These are phyloP conservation scores for Rhododendron ovatum DNA, from an alignment of 148 eudicot genomes.

Conservation along the genomic window DNA sequence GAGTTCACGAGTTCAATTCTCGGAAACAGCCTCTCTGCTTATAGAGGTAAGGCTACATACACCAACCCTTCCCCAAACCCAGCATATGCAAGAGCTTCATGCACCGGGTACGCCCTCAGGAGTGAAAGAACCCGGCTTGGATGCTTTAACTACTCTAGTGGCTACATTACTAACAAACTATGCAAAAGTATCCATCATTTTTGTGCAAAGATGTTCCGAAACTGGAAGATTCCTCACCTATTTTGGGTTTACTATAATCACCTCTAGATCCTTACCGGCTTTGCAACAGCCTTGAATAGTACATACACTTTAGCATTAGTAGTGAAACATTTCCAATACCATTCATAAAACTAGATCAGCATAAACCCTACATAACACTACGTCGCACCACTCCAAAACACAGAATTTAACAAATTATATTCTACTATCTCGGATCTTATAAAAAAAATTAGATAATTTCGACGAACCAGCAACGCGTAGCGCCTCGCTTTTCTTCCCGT, in stretches of 20 bases:
- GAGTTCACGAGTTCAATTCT: not conserved
- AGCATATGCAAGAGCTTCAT: not conserved
- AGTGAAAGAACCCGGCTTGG: not conserved
- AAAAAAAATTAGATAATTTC: not conserved
- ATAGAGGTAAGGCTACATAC: not conserved
- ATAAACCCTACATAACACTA: not conserved
- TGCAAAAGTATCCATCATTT: not conserved
- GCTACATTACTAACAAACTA: not conserved
- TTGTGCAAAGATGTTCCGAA: not conserved
- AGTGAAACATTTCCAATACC: not conserved
- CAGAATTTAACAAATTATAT: no score
- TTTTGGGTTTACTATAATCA: not conserved
- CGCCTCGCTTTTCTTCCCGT: constrained; percentile 82
- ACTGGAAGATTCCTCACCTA: not conserved
- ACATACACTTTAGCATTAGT: not conserved
- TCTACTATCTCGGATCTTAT: no score
- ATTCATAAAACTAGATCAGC: not conserved
- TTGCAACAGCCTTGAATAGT: not conserved
- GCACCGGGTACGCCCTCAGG: not conserved
- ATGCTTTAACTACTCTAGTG: not conserved
- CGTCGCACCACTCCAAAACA: not conserved
- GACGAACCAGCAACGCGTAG: constrained; percentile 77
- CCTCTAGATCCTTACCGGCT: not conserved
- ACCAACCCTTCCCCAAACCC: not conserved
- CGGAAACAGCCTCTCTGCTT: not conserved